A percentile compares a stretch with the other conserved stretches of the same genome.
phyloP scores from a whole-genome alignment of 1,284 basidiomycete genomes.

The Ganoderma sinense region DNA sequence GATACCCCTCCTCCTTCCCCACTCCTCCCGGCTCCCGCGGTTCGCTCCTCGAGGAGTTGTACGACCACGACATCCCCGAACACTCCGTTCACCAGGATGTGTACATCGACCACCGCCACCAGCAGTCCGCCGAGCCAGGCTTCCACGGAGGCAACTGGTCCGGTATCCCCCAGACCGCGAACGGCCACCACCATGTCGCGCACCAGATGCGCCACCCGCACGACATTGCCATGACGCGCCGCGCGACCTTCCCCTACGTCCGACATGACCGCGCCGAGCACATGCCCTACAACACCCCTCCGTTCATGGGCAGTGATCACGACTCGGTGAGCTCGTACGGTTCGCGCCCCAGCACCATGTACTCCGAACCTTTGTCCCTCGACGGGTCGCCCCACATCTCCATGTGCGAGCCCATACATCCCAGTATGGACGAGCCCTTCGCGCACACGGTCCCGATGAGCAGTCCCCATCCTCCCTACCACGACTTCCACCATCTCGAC shows the following conservation, averaged over 20 bases:
- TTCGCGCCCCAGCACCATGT: conserved; percentile 47
- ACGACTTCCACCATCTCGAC: conserved; percentile 53
- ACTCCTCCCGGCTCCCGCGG: conserved; percentile 49
- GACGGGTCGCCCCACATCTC: conserved; percentile 54
- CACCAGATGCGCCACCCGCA: conserved; percentile 44
- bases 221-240: conserved; percentile 59
- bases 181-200: conserved; percentile 45
- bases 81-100: conserved; percentile 45
- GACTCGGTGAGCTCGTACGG: conserved; percentile 45
- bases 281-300: conserved; percentile 42
- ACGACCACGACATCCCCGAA: conserved; percentile 53
- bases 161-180: conserved; percentile 37
- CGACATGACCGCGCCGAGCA: conserved; percentile 66
- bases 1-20: conserved; percentile 43
- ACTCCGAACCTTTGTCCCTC: conserved; percentile 49
- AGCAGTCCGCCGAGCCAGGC: conserved; percentile 40
- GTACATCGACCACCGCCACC: conserved; percentile 47
- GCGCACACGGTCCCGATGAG: conserved; percentile 45
- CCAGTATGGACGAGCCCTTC: conserved; percentile 44
- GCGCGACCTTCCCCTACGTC: conserved; percentile 78
- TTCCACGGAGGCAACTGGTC: conserved; percentile 45
- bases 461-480: conserved; percentile 52
- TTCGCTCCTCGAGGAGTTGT: conserved; percentile 74
- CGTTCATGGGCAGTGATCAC: conserved; percentile 44
- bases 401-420: conserved; percentile 39